Evolutionary conservation across 2,329 filamentous ascomycete genomes (phyloP), one percentile per base, ranked within the genome.

Genomic region (Zymoseptoria passerinii): DNA sequence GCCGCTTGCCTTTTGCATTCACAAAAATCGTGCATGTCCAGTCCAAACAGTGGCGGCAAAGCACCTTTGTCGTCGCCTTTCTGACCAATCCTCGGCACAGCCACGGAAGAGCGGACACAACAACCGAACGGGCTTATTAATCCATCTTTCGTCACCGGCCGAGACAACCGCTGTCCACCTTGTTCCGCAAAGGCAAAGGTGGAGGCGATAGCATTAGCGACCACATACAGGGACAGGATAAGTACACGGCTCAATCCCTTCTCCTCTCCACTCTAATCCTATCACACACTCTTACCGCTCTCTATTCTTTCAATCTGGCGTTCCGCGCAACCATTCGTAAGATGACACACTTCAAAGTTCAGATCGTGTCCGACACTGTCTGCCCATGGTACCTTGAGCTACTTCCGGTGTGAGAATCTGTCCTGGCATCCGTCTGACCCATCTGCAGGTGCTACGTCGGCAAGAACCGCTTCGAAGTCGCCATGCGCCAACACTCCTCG

Each of bases 301-400:
- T 13, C 8, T 13, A 13, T 48, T 50, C 48, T 23, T 23, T 28
- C 60, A 63, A 48, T 55, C 58, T 68, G 66, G 64, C 66, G 59
- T 59, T 66, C 50, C 65, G 65, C 48, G 57, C 65, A 50, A 64
- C 64, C 8, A 28, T 61, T 48, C 66, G 64, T 66, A 78, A 60
- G 60, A 91, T 92, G 88, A 83, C 86, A 19, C 83, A 84, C 67
- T 89, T 92, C 77, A 82, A 84, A 61, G 88, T 95, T 73, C 83
- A 86, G 59, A 83, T 90, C 69, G 84, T 91, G 59, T 89, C 83
- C n/a, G 91, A 95, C 84, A 88, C 84, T 2, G 82, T 94, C 66
- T 95, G 90, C 71, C 88, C 89, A 65, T 83, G 78, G 63, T 63
- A 55, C 35, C 53, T 40, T 16, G 10, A 16, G 35, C 35, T 3